Evolutionary conservation across 2,329 filamentous ascomycete genomes (phyloP), one percentile per base, ranked within the genome.

Genomic region (Achaetomium macrosporum): DNA sequence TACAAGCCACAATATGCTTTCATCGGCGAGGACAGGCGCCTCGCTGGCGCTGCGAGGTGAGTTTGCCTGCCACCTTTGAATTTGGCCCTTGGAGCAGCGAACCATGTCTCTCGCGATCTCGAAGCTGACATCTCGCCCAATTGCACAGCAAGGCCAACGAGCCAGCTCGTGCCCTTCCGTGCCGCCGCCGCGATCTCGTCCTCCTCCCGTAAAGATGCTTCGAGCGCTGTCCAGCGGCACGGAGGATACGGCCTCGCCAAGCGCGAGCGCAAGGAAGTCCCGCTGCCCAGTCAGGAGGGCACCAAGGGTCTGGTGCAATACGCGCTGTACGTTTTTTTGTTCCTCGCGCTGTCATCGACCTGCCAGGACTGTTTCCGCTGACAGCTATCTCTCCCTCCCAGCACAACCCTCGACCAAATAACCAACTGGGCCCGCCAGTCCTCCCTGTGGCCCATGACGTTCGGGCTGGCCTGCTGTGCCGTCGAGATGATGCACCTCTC

Each of bases 401-500:
- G 55, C 17, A 90, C 88, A 48, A 86, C 87, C 7, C 79, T 90
- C 66, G 89, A 95, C 68, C 78, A 85, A 65, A 79, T 93, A 58
- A 75, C 86, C 70, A 92, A 91, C 75, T 95, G 89, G 89, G 86
- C 83, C 37, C 84, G 89, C 47, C 87, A 93, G 72, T 82, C 84
- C 50, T 95, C 89, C 16, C 77, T 93, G 47, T 95, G 89, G 89
- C 89, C 89, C 63, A 85, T 95, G 80, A 90, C 87, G 47, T 95
- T 95, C 69, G 89, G 86, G 48, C 85, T 95, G 47, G 89, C 89
- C 65, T 95, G 89, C 79, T 95, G 89, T 71, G 88, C 87, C 70
- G 75, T 95, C 67, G 89, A 95, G 70, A 95, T 95, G 89, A 95
- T 95, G 89, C 87, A 92, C 69, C 77, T 90, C 16, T 93, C 89